Percentiles rank a stretch among this genome's conserved stretches.
Evolutionary conservation across 2,329 filamentous ascomycete genomes (phyloP).

Genomic region (Epichloe baconii): DNA sequence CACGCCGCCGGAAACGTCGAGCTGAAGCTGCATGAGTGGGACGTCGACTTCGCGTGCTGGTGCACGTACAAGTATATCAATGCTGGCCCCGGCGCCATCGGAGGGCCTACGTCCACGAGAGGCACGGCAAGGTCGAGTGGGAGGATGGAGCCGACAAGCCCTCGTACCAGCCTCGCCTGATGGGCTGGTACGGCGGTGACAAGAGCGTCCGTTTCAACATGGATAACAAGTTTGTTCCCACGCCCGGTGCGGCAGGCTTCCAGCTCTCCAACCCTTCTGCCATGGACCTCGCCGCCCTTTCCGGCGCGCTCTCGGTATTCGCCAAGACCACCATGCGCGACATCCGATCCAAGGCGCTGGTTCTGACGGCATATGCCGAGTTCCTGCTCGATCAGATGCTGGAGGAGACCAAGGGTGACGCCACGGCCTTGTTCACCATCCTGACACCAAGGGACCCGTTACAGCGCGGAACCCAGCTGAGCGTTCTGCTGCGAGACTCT

Average conservation of each 20-base stretch:
- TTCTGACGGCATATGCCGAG: conserved; percentile 67
- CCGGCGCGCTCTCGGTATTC: conserved; percentile 63
- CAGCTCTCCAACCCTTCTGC: conserved; percentile 76
- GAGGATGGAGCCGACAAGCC: conserved; percentile 22
- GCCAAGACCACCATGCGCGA: conserved; percentile 54
- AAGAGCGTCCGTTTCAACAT: conserved; percentile 68
- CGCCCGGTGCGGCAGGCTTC: conserved; percentile 65
- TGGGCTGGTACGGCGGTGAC: conserved; percentile 81
- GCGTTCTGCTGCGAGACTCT: conserved; percentile 47
- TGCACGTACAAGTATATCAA: conserved; percentile 95
- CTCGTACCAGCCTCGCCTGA: conserved; percentile 50
- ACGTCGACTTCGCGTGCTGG: conserved; percentile 85
- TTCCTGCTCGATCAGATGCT: conserved; percentile 41
- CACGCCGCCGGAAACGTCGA: conserved; percentile 79
- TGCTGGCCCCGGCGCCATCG: conserved; percentile 69
- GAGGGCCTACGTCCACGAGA: conserved; percentile 70
- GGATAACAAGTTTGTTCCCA: conserved; percentile 68
- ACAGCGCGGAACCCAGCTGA: conserved; percentile 68
- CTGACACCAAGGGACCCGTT: conserved; percentile 57
- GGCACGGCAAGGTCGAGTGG: conserved; percentile 45
- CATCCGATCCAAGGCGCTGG: conserved; percentile 57
- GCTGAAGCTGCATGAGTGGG: conserved; percentile 70
- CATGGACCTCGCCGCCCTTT: conserved; percentile 63
- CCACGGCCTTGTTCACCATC: conserved; percentile 37
- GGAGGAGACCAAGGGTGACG: conserved; percentile 14